phyloP scores from a whole-genome alignment of 2,329 filamentous ascomycete species.

The Gliomastix tumulicola region DNA sequence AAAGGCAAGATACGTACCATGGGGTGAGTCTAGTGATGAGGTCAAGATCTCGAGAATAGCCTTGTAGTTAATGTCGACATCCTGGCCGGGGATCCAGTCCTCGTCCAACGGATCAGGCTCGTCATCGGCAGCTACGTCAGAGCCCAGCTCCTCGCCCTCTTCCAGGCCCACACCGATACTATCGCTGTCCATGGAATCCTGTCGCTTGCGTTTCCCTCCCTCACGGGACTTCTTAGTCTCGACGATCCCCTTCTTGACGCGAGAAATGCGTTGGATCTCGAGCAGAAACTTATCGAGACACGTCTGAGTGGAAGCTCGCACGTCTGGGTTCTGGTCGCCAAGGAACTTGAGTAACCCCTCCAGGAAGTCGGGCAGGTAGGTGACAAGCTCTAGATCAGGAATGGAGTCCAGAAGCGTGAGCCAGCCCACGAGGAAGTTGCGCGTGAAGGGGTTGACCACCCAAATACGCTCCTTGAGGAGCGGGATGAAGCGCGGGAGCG shows the following conservation, averaged over 20 bases:
- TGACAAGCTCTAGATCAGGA: conserved; percentile 89
- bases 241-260: conserved; percentile 84
- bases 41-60: conserved; percentile 90
- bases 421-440: conserved; percentile 94
- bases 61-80: conserved; percentile 89
- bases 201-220: conserved; percentile 62
- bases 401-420: conserved; percentile 93
- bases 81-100: conserved; percentile 96
- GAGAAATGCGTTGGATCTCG: conserved; percentile 91
- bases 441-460: conserved; percentile 89
- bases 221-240: conserved; percentile 72
- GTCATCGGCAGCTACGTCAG: conserved; percentile 49
- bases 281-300: conserved; percentile 84
- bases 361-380: conserved; percentile 86
- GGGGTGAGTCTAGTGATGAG: conserved; percentile 75
- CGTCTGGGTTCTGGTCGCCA: conserved; percentile 84
- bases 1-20: conserved; percentile 48
- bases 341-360: conserved; percentile 86
- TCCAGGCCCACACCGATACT: conserved; percentile 53
- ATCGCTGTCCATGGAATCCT: conserved; percentile 60
- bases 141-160: conserved; percentile 53
- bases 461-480: conserved; percentile 89
- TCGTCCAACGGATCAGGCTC: conserved; percentile 65
- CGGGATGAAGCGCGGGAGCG: conserved; percentile 83
- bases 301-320: conserved; percentile 87